Evolutionary conservation across 2,329 filamentous ascomycete genomes (phyloP).

Genomic region (Botrytis elliptica): DNA sequence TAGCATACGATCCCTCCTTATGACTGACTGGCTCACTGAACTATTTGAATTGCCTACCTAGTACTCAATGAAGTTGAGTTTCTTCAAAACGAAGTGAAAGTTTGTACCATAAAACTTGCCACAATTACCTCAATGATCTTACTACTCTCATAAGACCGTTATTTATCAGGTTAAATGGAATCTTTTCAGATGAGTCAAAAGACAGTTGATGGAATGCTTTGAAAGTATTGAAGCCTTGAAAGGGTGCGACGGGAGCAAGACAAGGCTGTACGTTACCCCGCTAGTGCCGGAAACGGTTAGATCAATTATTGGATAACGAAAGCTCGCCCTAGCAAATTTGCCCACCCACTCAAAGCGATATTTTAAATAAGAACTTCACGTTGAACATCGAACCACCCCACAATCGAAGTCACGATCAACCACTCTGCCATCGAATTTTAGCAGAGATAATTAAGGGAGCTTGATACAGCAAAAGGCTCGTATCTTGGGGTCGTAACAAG

Average conservation of each 20-base stretch:
- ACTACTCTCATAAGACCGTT: background rate
- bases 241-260: background rate
- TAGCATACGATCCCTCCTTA: background rate
- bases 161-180: too few relatives aligned
- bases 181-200: background rate
- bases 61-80: background rate
- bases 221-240: background rate
- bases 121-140: background rate
- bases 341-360: constrained; percentile 23
- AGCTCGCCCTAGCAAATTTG: constrained; percentile 22
- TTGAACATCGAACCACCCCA: constrained; percentile 17
- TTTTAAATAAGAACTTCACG: constrained; percentile 21
- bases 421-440: constrained; percentile 13
- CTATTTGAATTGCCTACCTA: background rate
- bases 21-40: background rate
- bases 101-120: background rate
- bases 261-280: background rate
- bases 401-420: constrained; percentile 18
- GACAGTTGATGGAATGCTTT: background rate
- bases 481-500: constrained; percentile 1
- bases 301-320: constrained; percentile 3
- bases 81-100: background rate
- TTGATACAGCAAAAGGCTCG: constrained; percentile 1
- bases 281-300: constrained; percentile 17
- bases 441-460: constrained; percentile 9